Base-by-base conservation (phyloP, 345 rosid genomes). In the Kandelia obovata region DNA sequence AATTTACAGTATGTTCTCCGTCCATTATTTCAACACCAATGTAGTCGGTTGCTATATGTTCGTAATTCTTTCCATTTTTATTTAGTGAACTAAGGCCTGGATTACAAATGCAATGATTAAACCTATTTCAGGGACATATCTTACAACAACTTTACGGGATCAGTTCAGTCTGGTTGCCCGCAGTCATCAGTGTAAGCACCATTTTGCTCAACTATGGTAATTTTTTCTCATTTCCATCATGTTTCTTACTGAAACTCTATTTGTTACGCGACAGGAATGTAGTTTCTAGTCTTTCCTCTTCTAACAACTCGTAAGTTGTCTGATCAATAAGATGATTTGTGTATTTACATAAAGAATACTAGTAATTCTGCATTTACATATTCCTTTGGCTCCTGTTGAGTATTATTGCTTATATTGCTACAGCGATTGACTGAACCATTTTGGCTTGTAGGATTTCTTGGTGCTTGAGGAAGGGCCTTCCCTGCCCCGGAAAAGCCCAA, bases 401-500 rank as follows among this genome's bases (percentile, higher is more conserved):
- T 13, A 43, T 43, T 43, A 43, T 43, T 43, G 1, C 17, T 43
- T 43, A 13, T 43, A 43, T 11, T 43, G 49, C 19, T 43, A 43
- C 49, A 13, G 49, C 49, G 13, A 43, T 43, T 43, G 17, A 43
- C 4, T 15, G 17, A 43, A 3, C 49, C 19, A 15, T 13, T 43
- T 15, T 61, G 6, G 61, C 57, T 53, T 73, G 47, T 57, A 73
- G 77, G 51, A 21, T 30, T 37, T 5, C 49, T 21, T 73, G 77
- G 97, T 95, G 97, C 87, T 75, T 87, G 76, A 80, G 25, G 66
- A 69, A 85, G 78, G 91, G 67, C 75, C 96, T 95, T 69, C 84
- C 92, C 15, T 90, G 99, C 78, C 58, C 80, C 0, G 51, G 7
- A 55, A 65, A 83, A 1, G 81, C 62, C 0, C 79, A 75, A 58